phyloP scores from a whole-genome alignment of 139 green algal genomes.

The Haematococcus lacustris region DNA sequence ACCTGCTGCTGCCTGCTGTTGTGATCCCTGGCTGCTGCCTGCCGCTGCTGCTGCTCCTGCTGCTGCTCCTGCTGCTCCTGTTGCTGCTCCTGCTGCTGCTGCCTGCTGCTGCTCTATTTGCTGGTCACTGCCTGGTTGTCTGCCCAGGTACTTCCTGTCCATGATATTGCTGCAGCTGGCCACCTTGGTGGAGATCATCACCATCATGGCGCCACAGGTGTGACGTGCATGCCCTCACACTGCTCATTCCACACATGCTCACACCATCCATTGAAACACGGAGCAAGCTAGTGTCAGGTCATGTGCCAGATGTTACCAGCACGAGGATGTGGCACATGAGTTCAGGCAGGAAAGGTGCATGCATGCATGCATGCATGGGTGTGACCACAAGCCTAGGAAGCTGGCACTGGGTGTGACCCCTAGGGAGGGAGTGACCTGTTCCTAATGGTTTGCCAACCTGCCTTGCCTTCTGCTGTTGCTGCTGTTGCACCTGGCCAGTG shows the following conservation, averaged over 20 bases:
- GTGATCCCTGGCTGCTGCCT: neutral
- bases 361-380: neutral
- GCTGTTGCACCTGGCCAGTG: neutral
- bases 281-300: neutral
- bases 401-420: neutral
- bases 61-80: neutral
- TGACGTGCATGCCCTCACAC: too few species aligned
- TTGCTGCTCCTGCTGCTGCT: neutral
- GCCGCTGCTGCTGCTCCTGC: neutral
- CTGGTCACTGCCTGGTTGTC: neutral
- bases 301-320: neutral
- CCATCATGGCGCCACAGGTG: slow-evolving; percentile 35
- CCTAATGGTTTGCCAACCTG: neutral
- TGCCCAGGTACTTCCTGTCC: slow-evolving; percentile 43
- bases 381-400: neutral
- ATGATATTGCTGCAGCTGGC: slow-evolving; percentile 31
- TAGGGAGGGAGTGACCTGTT: neutral
- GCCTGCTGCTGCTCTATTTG: neutral
- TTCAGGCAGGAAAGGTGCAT: too few species aligned
- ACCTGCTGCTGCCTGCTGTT: too few species aligned
- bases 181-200: slow-evolving; percentile 52
- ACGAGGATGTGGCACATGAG: too few species aligned
- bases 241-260: too few species aligned
- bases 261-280: neutral
- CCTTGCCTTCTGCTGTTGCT: neutral